A percentile compares a stretch with the other conserved stretches of the same genome.
Evolutionary conservation across 1,284 basidiomycete species (phyloP).

Genomic region (Microbotryum scabiosae): DNA sequence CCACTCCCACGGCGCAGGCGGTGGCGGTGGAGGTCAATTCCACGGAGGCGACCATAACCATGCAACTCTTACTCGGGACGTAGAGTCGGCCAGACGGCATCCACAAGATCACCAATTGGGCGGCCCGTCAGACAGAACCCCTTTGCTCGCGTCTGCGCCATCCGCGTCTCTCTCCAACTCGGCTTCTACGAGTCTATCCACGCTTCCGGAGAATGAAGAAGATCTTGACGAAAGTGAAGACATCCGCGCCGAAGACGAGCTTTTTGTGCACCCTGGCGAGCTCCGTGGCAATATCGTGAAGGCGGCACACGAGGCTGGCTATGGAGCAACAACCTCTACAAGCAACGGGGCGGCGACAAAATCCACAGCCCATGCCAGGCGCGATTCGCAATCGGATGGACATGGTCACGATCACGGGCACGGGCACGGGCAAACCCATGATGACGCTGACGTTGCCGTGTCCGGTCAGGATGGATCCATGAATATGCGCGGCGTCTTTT

Average conservation of each 20-base stretch:
- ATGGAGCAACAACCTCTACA: constrained; percentile 23
- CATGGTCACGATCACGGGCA: constrained; percentile 23
- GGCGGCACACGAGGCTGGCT: constrained; percentile 32
- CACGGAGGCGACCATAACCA: constrained; percentile 29
- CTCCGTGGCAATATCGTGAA: constrained; percentile 31
- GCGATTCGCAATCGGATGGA: constrained; percentile 13
- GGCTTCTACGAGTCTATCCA: not conserved
- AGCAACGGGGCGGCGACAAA: constrained; percentile 12
- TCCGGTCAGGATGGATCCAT: constrained; percentile 56
- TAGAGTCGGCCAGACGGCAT: constrained; percentile 3
- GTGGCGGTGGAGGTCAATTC: constrained; percentile 27
- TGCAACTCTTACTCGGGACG: constrained; percentile 11
- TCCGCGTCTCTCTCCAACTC: not conserved
- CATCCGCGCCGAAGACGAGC: constrained; percentile 27
- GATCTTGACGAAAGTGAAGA: constrained; percentile 7
- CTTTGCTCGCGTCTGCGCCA: constrained; percentile 13
- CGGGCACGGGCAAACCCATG: constrained; percentile 12
- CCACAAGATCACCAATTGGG: not conserved
- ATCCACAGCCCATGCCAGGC: constrained; percentile 8
- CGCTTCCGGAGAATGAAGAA: not conserved
- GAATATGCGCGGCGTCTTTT: constrained; percentile 93
- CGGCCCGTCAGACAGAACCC: constrained; percentile 25
- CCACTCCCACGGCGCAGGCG: constrained; percentile 26
- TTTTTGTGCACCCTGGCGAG: constrained; percentile 32
- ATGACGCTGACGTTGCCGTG: constrained; percentile 16